Percentiles rank a stretch among this genome's conserved stretches.
phyloP scores from a whole-genome alignment of 768 basidiomycete species.

The Hericium rajendrae region DNA sequence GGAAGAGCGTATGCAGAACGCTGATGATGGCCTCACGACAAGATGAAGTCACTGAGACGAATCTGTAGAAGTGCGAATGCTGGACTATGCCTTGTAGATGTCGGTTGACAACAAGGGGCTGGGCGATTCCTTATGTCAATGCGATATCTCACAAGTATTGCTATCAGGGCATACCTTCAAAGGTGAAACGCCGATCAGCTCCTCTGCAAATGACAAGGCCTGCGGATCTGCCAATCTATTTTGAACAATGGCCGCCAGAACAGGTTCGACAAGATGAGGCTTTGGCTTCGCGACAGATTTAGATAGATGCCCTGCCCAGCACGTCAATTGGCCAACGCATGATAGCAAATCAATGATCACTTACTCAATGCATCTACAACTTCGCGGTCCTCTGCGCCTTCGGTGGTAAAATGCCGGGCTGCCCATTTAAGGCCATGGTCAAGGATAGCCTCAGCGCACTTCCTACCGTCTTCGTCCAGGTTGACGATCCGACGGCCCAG shows the following conservation, averaged over 20 bases:
- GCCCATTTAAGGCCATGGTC: conserved; percentile 16
- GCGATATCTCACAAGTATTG: not conserved
- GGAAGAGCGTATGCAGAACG: conserved; percentile 61
- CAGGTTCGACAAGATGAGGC: conserved; percentile 56
- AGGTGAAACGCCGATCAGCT: conserved; percentile 15
- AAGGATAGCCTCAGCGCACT: conserved; percentile 2
- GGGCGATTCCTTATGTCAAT: not conserved
- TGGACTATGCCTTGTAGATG: conserved; percentile 69
- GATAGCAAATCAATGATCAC: not conserved
- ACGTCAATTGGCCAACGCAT: not conserved
- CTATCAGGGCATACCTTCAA: conserved; percentile 48
- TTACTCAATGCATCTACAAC: conserved; percentile 4
- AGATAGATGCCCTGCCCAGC: conserved; percentile 6
- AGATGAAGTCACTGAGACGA: conserved; percentile 24
- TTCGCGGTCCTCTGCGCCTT: not conserved
- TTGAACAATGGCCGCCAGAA: conserved; percentile 56
- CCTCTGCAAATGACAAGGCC: conserved; percentile 21
- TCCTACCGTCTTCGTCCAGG: not conserved
- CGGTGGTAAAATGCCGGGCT: conserved; percentile 4
- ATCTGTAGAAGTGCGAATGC: conserved; percentile 49
- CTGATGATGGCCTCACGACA: conserved; percentile 39
- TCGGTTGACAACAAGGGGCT: conserved; percentile 68
- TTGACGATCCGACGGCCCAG: not conserved
- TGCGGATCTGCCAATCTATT: conserved; percentile 36
- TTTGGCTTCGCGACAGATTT: conserved; percentile 24